Conservation (phyloP, 345 rosid species). For the Syzygium oleosum region DNA sequence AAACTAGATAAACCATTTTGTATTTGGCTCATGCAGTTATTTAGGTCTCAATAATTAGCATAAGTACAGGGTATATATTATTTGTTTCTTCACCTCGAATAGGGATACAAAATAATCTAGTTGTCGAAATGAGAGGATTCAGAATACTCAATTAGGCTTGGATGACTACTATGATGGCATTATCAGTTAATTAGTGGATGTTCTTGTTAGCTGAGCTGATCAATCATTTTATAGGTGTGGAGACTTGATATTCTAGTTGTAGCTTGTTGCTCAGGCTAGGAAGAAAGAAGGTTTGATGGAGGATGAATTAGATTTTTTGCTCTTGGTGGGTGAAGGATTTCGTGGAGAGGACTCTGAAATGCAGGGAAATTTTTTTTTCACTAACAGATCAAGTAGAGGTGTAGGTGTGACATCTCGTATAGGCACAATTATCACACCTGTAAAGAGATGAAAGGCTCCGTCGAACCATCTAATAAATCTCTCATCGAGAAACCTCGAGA, state of each 20-base stretch:
- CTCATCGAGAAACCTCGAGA: not conserved
- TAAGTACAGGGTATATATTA: not conserved
- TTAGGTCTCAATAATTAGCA: not conserved
- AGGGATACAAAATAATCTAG: not conserved
- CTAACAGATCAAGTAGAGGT: not conserved
- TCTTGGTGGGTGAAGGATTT: not conserved
- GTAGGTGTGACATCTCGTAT: not conserved
- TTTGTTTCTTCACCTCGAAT: not conserved
- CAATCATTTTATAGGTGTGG: not conserved
- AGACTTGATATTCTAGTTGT: not conserved
- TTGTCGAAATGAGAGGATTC: not conserved
- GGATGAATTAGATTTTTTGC: not conserved
- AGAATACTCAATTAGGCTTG: not conserved
- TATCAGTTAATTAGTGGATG: too few relatives aligned
- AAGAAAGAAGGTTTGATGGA: not conserved
- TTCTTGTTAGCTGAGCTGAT: not conserved
- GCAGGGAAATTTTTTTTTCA: not conserved
- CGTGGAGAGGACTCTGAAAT: not conserved
- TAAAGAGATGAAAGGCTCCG: not conserved
- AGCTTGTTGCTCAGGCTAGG: not conserved
- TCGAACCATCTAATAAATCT: not conserved
- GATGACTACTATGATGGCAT: not conserved
- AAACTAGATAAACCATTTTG: too few relatives aligned
- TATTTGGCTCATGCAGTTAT: too few relatives aligned
- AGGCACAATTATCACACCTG: not conserved